A percentile compares a stretch with the other conserved stretches of the same genome.
phyloP scores from a whole-genome alignment of 2,329 filamentous ascomycete genomes.

The Cephalotrichum gorgonifer region DNA sequence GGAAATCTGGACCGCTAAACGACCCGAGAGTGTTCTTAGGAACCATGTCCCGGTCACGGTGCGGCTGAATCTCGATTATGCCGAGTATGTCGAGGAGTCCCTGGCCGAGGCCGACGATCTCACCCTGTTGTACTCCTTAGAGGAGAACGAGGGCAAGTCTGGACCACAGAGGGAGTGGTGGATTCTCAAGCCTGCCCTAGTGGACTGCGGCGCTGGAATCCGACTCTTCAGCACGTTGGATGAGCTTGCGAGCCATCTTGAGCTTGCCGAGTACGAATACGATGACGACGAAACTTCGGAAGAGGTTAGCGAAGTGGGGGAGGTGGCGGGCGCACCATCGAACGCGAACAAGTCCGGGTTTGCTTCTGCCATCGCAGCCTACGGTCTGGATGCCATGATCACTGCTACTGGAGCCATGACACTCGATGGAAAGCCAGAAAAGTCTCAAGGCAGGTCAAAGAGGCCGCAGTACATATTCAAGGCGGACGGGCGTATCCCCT shows the following conservation, averaged over 20 bases:
- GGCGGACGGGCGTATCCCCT: slow-evolving; percentile 22
- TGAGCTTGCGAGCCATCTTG: slow-evolving; percentile 22
- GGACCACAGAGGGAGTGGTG: slow-evolving; percentile 23
- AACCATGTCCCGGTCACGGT: slow-evolving; percentile 20
- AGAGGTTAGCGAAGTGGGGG: neutral
- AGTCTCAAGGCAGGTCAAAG: slow-evolving; percentile 3
- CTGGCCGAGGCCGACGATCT: slow-evolving; percentile 24
- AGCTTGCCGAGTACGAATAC: slow-evolving; percentile 23
- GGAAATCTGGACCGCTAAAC: slow-evolving; percentile 25
- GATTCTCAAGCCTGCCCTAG: slow-evolving; percentile 27
- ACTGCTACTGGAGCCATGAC: slow-evolving; percentile 15
- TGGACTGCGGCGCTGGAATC: slow-evolving; percentile 28
- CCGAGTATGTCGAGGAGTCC: slow-evolving; percentile 26
- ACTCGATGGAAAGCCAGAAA: neutral
- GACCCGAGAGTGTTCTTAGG: slow-evolving; percentile 20
- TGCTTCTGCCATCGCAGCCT: slow-evolving; percentile 11
- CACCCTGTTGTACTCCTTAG: slow-evolving; percentile 20
- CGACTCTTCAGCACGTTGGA: slow-evolving; percentile 25
- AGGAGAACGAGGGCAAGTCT: slow-evolving; percentile 19
- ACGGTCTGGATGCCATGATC: slow-evolving; percentile 20
- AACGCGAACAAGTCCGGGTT: slow-evolving; percentile 3
- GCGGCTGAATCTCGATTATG: slow-evolving; percentile 24
- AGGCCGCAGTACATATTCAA: slow-evolving; percentile 16
- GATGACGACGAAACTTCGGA: slow-evolving; percentile 16
- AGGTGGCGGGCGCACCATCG: neutral